Evolutionary conservation across 2,329 filamentous ascomycete genomes (phyloP), one percentile per base, ranked within the genome.

Genomic region (Penicillium sp.): DNA sequence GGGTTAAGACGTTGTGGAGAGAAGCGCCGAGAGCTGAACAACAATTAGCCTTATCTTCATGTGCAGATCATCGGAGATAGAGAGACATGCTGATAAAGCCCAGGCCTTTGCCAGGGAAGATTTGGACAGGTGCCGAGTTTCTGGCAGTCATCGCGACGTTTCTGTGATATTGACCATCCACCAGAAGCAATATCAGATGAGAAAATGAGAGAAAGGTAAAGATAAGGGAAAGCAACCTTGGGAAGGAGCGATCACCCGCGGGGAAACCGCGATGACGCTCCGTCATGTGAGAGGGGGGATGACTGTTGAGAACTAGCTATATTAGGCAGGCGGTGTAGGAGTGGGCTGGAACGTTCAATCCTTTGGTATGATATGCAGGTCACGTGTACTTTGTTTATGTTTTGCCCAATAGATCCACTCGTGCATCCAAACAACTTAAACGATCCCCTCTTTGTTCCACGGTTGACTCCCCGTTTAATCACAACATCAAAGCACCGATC

Each of bases 1-100:
- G 87, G 26, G 89, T 92, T 57, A 97, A 77, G 67, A 95, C 83
- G 69, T 96, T 91, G 75, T 97, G 92, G 33, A 99, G 84, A 2
- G 92, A 96, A 60, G 91, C 89, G 54, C 94, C 94, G 55, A 99
- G 86, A 48, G 88, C 92, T 96, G 70, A 49, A 22, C 20, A 51
- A 52, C 40, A 55, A 53, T 71, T 69, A 72, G 60, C 65, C 49
- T 54, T 54, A 58, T 47, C 46, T 41, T 29, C 26, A 41, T 33
- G 31, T 46, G 18, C 62, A 54, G 60, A 54, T 57, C 54, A 18
- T n/a, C 29, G 23, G 22, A 37, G 42, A 41, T 23, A 53, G 45
- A 41, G 45, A 54, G 40, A 69, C 73, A 61, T 75, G 76, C 79
- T 77, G 59, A 87, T 77, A 61, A 85, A 85, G n/a, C 87, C 85